Percentiles rank a stretch among this genome's conserved stretches.
phyloP scores from a whole-genome alignment of 179 eudicot species.

The Actinidia chinensis region DNA sequence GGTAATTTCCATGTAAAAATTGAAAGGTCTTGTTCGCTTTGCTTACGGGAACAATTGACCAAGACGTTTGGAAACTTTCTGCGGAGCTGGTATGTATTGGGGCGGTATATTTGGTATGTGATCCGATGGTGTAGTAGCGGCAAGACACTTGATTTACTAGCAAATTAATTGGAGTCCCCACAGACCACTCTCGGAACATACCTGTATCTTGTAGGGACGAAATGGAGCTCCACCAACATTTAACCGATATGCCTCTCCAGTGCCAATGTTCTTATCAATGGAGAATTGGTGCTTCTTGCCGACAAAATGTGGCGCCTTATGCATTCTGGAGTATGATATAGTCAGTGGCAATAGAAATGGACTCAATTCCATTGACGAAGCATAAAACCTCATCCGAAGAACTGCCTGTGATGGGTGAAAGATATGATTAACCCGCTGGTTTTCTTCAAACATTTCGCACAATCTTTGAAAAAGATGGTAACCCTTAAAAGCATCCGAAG shows the following conservation, averaged over 20 bases:
- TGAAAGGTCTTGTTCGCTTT: neutral
- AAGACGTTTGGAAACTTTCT: conserved; percentile 25
- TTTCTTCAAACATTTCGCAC: neutral
- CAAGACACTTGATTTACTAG: conserved; percentile 7
- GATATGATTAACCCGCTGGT: neutral
- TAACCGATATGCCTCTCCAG: conserved; percentile 27
- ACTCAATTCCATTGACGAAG: neutral
- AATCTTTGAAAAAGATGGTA: neutral
- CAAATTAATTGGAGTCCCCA: conserved; percentile 24
- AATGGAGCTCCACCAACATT: conserved; percentile 35
- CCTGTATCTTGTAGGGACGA: conserved; percentile 26
- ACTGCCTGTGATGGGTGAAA: neutral
- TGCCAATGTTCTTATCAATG: too few relatives aligned
- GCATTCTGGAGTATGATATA: neutral
- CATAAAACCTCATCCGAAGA: too few relatives aligned
- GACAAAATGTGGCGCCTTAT: neutral
- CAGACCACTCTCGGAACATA: conserved; percentile 36
- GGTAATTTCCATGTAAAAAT: conserved; percentile 27
- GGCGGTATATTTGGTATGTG: too few relatives aligned
- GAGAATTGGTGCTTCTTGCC: neutral
- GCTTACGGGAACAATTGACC: neutral
- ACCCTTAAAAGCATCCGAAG: neutral
- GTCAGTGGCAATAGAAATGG: neutral
- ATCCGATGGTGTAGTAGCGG: conserved; percentile 13
- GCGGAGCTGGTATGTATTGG: too few relatives aligned